Evolutionary conservation across 352 stramenopile species (phyloP), one percentile per base, ranked within the genome.

Genomic region (Pythium rishiriense): DNA sequence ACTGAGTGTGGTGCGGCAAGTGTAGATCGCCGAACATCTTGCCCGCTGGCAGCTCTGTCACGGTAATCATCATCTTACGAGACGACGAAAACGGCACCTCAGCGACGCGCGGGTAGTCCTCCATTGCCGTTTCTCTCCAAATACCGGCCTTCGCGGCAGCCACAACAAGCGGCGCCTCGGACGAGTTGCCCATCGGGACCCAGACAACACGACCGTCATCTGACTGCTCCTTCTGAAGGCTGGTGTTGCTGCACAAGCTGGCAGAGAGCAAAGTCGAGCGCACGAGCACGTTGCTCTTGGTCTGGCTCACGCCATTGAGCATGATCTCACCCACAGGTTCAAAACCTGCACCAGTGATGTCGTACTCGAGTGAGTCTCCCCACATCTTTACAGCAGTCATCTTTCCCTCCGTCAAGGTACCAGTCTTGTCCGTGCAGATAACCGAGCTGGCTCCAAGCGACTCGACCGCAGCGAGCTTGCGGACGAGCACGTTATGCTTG

Each of bases 81-180:
- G 97, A 92, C n/a, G 93, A 98, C 24, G 75, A 97, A 76, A 99
- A 99, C 0, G 96, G 91, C 42, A 98, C 86, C 79, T 98, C 94
- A 14, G 85, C 81, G 0, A 93, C 35, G 11, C 96, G 83, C 24
- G 79, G 83, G 78, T 81, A 92, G 66, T 81, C 54, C 2, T 71
- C 19, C 15, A 86, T 64, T 24, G 11, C 41, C 5, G 41, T 73
- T 70, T 88, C 78, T 48, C 85, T 75, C 71, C 75, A 83, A 25
- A 89, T 79, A 0, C 76, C 80, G 29, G 81, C 76, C 65, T 92
- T 92, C 7, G 83, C 83, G 0, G 88, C 86, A 2, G 85, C 79
- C 7, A 88, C 77, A 19, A 93, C 58, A 11, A 94, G 60, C 22
- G 83, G 86, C 12, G 81, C 86, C 55, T 94, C 85, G 6, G 77